These are phyloP conservation scores for Agrocybe pediades DNA, from an alignment of 768 basidiomycete genomes.

Conservation along the genomic window DNA sequence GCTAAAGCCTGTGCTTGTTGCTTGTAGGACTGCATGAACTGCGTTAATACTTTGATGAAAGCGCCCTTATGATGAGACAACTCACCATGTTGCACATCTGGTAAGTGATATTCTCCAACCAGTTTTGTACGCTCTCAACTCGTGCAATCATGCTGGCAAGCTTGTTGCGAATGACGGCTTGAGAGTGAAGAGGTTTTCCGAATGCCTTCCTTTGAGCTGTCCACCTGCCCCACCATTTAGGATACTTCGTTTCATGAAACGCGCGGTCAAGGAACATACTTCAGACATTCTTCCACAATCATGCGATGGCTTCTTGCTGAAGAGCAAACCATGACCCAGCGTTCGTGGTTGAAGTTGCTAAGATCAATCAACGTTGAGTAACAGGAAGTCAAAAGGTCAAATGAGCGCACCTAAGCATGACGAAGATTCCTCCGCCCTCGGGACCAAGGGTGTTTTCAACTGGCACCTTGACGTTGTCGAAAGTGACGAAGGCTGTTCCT, in stretches of 20 bases:
- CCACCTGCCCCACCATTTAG: constrained; percentile 55
- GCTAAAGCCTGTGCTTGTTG: constrained; percentile 76
- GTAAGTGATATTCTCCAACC: constrained; percentile 83
- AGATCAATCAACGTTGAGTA: background rate
- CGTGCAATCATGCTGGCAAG: constrained; percentile 77
- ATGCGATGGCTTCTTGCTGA: constrained; percentile 68
- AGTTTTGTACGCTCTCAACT: constrained; percentile 70
- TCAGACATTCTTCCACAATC: constrained; percentile 53
- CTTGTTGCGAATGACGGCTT: constrained; percentile 88
- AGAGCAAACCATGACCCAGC: constrained; percentile 87
- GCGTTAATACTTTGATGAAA: background rate
- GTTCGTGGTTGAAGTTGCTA: constrained; percentile 94
- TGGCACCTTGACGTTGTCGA: constrained; percentile 83
- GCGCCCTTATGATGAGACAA: background rate
- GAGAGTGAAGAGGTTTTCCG: constrained; percentile 81
- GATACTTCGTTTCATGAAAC: background rate
- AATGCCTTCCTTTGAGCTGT: constrained; percentile 85
- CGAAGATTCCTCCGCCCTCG: constrained; percentile 68
- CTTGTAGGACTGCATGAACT: constrained; percentile 54
- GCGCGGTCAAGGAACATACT: constrained; percentile 32
- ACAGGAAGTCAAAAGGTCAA: background rate
- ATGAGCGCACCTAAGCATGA: constrained; percentile 43
- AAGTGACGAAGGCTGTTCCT: constrained; percentile 77
- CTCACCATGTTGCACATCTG: constrained; percentile 85
- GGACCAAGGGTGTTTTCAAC: constrained; percentile 82